A percentile compares a stretch with the other conserved stretches of the same genome.
phyloP scores from a whole-genome alignment of 306 rosid genomes.

The Dryas alaskensis region DNA sequence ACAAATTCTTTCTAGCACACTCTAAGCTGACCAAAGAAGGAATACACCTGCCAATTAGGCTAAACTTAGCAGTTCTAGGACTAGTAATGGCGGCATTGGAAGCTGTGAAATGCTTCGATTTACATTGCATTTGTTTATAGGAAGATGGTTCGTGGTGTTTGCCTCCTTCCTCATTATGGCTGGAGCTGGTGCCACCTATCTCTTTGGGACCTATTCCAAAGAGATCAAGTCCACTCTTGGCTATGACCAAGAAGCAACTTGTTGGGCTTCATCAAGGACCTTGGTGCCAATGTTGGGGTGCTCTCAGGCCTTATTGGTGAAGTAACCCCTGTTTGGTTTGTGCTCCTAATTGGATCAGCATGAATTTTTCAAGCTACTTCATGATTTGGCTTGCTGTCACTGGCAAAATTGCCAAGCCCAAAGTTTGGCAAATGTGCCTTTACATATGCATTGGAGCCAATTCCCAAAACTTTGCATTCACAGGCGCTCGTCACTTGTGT shows the following conservation, averaged over 20 bases:
- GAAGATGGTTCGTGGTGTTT: constrained; percentile 31
- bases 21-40: not conserved
- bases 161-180: constrained; percentile 32
- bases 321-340: constrained; percentile 36
- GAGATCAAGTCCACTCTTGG: constrained; percentile 32
- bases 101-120: not conserved
- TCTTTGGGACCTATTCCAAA: constrained; percentile 39
- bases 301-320: constrained; percentile 35
- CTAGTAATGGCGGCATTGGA: not conserved
- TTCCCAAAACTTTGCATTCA: constrained; percentile 34
- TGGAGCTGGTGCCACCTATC: constrained; percentile 37
- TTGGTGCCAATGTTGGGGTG: constrained; percentile 38
- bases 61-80: not conserved
- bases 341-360: constrained; percentile 30
- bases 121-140: not conserved
- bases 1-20: not conserved
- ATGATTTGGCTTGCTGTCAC: constrained; percentile 34
- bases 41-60: no score
- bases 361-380: constrained; percentile 31
- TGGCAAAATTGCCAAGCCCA: constrained; percentile 22
- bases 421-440: constrained; percentile 35
- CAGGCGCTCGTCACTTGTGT: constrained; percentile 39
- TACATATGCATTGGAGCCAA: constrained; percentile 38
- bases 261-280: constrained; percentile 33
- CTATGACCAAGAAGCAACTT: constrained; percentile 29